Evolutionary conservation across 2,329 filamentous ascomycete species (phyloP), one percentile per base, ranked within the genome.

Genomic region (Myriosclerotinia duriaeana): DNA sequence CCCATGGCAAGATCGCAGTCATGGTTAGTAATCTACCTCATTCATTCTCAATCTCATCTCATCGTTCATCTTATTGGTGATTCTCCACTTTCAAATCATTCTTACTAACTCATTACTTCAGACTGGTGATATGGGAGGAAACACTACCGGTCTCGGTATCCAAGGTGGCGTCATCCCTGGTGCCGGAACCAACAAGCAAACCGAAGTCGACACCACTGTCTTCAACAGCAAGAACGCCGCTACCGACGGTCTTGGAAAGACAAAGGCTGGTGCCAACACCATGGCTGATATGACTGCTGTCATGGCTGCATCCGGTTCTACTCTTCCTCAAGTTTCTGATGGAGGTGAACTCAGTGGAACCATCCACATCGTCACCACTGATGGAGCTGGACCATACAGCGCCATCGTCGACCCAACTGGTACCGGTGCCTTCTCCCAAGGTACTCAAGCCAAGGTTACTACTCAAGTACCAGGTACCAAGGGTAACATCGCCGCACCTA

Each of bases 361-460:
- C 1, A 79, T 89, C 12, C 87, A 89, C 78, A 87, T 89, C 76
- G 86, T 89, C 75, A 89, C 89, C 77, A 80, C 80, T 48, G 87
- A 90, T 71, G 87, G 87, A 67, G 87, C 84, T 67, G 87, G 87
- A 22, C 73, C 73, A 61, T 72, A 73, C 66, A 83, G 79, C 8
- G 88, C 86, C 79, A 86, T 86, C 81, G 85, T 89, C 75, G 87
- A 88, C 73, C 77, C 80, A 63, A 85, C 87, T 66, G 87, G 80
- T 66, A 87, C 85, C 5, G 86, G 81, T 34, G 74, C 67, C 15
- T 74, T 72, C 71, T 70, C 79, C 58, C 75, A 78, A 70, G 88
- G 84, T 82, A 75, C 77, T 30, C 77, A 82, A 68, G 83, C 86
- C 74, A 77, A 81, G 44, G 86, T 89, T 64, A 84, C 83, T 34